Evolutionary conservation across 352 stramenopile species (phyloP).

Genomic region (Phytophthora vignae): DNA sequence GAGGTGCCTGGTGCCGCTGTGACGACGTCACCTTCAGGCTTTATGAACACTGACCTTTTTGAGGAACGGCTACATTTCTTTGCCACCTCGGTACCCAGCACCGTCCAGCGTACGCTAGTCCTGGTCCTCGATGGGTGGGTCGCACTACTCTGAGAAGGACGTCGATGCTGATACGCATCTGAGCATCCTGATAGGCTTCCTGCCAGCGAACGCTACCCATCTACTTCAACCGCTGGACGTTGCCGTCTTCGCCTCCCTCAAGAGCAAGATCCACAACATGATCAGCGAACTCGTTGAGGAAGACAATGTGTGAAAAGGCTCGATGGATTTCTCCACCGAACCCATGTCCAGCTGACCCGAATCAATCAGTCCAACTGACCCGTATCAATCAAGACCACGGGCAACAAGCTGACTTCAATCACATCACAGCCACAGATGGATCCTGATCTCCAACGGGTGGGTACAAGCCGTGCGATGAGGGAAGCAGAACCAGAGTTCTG

Average conservation of each 20-base stretch:
- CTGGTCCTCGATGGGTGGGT: conserved; percentile 23
- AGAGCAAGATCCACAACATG: too few species aligned
- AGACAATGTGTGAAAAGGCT: too few species aligned
- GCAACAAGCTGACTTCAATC: too few species aligned
- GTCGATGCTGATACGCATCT: conserved; percentile 2
- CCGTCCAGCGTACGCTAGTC: conserved; percentile 2
- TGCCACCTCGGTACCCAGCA: background rate
- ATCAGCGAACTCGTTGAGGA: conserved; percentile 28
- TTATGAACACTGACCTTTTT: conserved; percentile 17
- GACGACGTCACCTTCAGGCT: background rate
- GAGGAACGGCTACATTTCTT: conserved; percentile 21
- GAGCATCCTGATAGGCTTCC: conserved; percentile 13
- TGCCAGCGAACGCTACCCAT: conserved; percentile 27
- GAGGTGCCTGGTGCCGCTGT: background rate
- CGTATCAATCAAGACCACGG: too few species aligned
- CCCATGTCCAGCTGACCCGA: too few species aligned
- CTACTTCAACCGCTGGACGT: conserved; percentile 34
- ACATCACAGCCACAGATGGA: too few species aligned
- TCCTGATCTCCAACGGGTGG: too few species aligned
- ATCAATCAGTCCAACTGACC: too few species aligned
- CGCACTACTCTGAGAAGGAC: conserved; percentile 20
- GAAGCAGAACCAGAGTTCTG: too few species aligned
- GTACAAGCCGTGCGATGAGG: too few species aligned
- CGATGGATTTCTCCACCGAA: too few species aligned
- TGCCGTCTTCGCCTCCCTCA: too few species aligned